A percentile compares a stretch with the other conserved stretches of the same genome.
These are phyloP conservation scores for Beauveria pseudobassiana DNA, from an alignment of 2,329 filamentous ascomycete species.

Conservation along the genomic window DNA sequence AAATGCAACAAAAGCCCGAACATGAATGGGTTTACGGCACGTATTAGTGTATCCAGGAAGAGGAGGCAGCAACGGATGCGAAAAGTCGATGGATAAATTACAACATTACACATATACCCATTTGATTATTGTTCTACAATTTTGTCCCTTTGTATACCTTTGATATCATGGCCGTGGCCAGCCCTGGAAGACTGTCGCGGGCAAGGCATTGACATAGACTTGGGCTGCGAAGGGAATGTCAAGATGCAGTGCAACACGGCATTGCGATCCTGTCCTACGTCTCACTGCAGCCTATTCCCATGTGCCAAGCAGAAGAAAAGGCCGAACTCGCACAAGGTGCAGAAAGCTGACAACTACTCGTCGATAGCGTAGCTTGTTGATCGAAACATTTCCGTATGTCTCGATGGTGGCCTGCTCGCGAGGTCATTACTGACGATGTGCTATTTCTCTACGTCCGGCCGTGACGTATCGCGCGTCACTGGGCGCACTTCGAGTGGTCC, in stretches of 20 bases:
- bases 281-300: neutral
- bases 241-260: neutral
- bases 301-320: neutral
- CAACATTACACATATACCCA: constrained; percentile 1
- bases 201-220: neutral
- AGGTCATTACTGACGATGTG: neutral
- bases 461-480: neutral
- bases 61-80: neutral
- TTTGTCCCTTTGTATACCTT: neutral
- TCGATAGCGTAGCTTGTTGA: neutral
- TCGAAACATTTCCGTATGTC: too few species aligned
- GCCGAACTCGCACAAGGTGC: neutral
- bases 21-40: neutral
- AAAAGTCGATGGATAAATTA: neutral
- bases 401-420: neutral
- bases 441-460: neutral
- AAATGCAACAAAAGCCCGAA: neutral
- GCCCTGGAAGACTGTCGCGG: neutral
- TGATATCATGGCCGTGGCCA: neutral
- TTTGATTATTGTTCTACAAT: neutral
- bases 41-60: neutral
- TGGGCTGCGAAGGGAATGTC: neutral
- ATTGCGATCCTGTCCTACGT: neutral
- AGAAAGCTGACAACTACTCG: neutral
- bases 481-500: neutral